Evolutionary conservation across 805 yeast species (phyloP), one percentile per base, ranked within the genome.

Genomic region (Yarrowia porcina): DNA sequence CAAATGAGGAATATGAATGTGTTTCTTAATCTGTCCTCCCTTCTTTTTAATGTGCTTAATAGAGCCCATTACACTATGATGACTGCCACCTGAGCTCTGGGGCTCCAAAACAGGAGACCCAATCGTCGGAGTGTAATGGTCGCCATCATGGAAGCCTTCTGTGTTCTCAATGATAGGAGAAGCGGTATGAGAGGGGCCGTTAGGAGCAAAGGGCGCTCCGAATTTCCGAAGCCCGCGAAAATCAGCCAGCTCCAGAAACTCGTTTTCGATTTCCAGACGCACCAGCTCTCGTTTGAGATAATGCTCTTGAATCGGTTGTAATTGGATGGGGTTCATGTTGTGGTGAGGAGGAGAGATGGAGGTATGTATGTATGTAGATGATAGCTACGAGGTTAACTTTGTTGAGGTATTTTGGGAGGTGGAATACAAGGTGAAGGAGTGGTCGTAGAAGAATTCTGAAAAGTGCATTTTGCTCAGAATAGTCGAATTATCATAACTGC

Each of bases 231-330:
- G 76, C 12, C 91, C 86, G 18, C 82, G 76, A 32, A 84, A 82
- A 64, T 84, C 83, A 65, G 85, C 81, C 41, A 91, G 74, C 21
- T 72, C 72, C 28, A 77, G 81, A 42, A 90, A 77, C 72, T 93
- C 99, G 5, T 78, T 70, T 12, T 80, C 78, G 32, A 91, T 74
- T 69, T 88, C 82, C 12, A 81, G 77, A 65, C 83, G 81, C 27
- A 93, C 75, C 17, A 93, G 78, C 74, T 89, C 92, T 69, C 96
- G 84, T 73, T 93, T 93, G 61, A 94, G 79, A 72, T 88, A 89
- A 70, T 93, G 97, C 73, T 90, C 96, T 72, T 92, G 90, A 0
- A 82, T 78, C 2, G 63, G 49, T 25, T 52, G 32, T 18, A 52
- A 23, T 11, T 10, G 13, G 27, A 20, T 25, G 38, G 20, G 50